These are phyloP conservation scores for Candida sp. DNA, from an alignment of 1,139 yeast genomes.

Conservation along the genomic window DNA sequence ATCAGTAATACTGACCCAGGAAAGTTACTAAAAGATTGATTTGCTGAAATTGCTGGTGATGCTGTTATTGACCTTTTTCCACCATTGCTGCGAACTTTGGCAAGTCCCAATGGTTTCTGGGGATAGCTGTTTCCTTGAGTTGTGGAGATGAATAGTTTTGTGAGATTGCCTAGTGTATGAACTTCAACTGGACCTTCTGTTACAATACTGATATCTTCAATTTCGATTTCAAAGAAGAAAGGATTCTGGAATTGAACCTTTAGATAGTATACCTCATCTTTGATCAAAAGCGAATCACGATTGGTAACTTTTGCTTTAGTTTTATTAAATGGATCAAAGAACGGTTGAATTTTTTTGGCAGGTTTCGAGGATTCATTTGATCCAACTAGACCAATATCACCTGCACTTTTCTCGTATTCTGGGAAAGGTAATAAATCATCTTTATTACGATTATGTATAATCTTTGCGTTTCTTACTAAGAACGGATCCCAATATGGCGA, in stretches of 20 bases:
- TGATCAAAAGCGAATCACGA: slow-evolving; percentile 41
- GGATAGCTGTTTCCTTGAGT: background rate
- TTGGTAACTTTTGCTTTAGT: slow-evolving; percentile 11
- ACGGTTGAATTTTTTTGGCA: slow-evolving; percentile 11
- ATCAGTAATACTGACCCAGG: slow-evolving; percentile 11
- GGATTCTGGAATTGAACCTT: slow-evolving; percentile 72
- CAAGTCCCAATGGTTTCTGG: background rate
- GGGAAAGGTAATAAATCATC: slow-evolving; percentile 33
- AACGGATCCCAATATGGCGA: slow-evolving; percentile 70
- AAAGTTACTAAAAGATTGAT: slow-evolving; percentile 3
- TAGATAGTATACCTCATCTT: slow-evolving; percentile 54
- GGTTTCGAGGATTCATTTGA: slow-evolving; percentile 1
- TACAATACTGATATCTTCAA: slow-evolving; percentile 49
- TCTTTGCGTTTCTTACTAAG: slow-evolving; percentile 50
- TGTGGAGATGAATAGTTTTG: slow-evolving; percentile 7
- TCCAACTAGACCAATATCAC: slow-evolving; percentile 9
- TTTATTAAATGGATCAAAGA: slow-evolving; percentile 36
- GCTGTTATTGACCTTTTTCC: background rate
- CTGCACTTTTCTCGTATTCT: slow-evolving; percentile 18
- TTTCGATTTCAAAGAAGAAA: slow-evolving; percentile 67
- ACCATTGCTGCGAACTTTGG: slow-evolving; percentile 1
- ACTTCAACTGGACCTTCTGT: slow-evolving; percentile 26
- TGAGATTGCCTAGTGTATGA: slow-evolving; percentile 21
- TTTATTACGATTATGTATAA: slow-evolving; percentile 19
- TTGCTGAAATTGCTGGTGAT: slow-evolving; percentile 1